phyloP scores from a whole-genome alignment of 352 stramenopile species.

The Hyaloperonospora arabidopsidis region DNA sequence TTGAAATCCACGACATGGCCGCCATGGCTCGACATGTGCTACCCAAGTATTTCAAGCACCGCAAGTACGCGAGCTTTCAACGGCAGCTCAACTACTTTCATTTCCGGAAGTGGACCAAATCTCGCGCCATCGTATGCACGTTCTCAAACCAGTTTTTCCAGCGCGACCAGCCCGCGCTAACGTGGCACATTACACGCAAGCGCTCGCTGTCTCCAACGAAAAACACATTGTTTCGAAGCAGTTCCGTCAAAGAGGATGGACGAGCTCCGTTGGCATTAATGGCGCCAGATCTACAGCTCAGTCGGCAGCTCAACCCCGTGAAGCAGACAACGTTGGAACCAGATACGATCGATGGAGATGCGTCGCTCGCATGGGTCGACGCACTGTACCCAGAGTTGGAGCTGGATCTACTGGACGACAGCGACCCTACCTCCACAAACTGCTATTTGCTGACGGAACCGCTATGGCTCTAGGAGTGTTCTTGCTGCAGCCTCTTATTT shows the following conservation, averaged over 20 bases:
- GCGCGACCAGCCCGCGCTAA: conserved; percentile 50
- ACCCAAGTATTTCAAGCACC: conserved; percentile 88
- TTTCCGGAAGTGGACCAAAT: conserved; percentile 83
- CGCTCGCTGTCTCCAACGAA: conserved; percentile 20
- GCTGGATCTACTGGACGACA: conserved; percentile 21
- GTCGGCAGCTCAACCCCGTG: conserved; percentile 15
- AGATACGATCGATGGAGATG: conserved; percentile 17
- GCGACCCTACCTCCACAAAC: conserved; percentile 6
- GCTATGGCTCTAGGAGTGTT: conserved; percentile 11
- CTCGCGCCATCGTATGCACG: conserved; percentile 58
- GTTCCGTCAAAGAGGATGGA: background rate
- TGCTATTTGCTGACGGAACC: conserved; percentile 17
- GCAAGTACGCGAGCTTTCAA: conserved; percentile 86
- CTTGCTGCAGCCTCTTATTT: conserved; percentile 18
- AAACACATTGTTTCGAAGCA: background rate
- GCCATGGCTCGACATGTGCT: conserved; percentile 75
- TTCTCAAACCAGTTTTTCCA: conserved; percentile 69
- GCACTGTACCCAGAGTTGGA: conserved; percentile 58
- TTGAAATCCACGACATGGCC: conserved; percentile 66
- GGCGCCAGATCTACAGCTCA: conserved; percentile 3
- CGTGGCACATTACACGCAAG: conserved; percentile 61
- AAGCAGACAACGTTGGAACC: conserved; percentile 6
- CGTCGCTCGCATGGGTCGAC: conserved; percentile 51
- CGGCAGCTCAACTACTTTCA: conserved; percentile 89
- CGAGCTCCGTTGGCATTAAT: conserved; percentile 3